Evolutionary conservation across 192 early-diverging fungal genomes (phyloP).

Genomic region (Phlyctochytrium arcticum): DNA sequence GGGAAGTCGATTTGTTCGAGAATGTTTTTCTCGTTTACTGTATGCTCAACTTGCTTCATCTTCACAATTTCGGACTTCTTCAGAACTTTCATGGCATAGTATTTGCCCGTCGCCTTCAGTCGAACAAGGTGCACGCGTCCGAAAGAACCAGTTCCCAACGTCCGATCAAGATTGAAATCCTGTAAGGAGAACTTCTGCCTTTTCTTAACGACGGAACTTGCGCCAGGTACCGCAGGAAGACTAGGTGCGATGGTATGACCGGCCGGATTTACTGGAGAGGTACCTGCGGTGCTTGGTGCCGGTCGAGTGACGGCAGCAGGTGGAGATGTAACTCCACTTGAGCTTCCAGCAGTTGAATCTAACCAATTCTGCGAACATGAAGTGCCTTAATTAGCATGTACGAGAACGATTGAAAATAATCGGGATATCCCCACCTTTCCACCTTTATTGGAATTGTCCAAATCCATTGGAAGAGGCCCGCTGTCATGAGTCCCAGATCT

Average conservation of each 20-base stretch:
- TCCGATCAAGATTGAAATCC: slow-evolving; percentile 82
- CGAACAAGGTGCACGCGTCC: slow-evolving; percentile 92
- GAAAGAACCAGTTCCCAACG: slow-evolving; percentile 94
- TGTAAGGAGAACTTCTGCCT: slow-evolving; percentile 49
- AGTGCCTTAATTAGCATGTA: too few relatives aligned
- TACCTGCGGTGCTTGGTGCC: not conserved
- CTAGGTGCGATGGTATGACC: too few relatives aligned
- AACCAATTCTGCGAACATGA: not conserved
- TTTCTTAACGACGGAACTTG: not conserved
- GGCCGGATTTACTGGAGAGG: not conserved
- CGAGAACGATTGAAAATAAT: too few relatives aligned
- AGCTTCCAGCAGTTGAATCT: not conserved
- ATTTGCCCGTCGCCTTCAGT: slow-evolving; percentile 70
- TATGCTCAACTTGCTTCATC: slow-evolving; percentile 96
- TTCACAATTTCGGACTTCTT: slow-evolving; percentile 91
- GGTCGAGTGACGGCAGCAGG: slow-evolving; percentile 12
- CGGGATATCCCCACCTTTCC: not conserved
- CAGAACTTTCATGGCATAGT: slow-evolving; percentile 96
- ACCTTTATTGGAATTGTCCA: not conserved
- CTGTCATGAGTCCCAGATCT: not conserved
- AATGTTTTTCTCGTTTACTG: slow-evolving; percentile 94
- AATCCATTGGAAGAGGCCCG: not conserved
- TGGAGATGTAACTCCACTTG: not conserved
- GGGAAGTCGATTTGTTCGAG: slow-evolving; percentile 83
- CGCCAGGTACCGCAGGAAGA: slow-evolving; percentile 16